Evolutionary conservation across 2,329 filamentous ascomycete genomes (phyloP).

Genomic region (Macroventuria anomochaeta): DNA sequence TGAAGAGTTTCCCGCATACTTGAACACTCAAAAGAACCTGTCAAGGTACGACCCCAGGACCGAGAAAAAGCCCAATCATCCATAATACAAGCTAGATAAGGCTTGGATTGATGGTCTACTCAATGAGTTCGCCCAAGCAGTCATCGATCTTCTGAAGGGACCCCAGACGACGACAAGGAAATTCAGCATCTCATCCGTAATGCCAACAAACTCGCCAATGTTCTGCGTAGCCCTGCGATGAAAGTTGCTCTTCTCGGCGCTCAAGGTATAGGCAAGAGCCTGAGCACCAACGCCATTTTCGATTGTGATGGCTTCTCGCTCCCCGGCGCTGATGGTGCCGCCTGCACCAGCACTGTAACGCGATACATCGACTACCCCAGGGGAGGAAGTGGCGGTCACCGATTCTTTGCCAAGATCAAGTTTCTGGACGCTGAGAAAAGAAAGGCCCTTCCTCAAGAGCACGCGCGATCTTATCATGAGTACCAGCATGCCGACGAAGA

Average conservation of each 20-base stretch:
- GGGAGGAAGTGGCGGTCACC: not conserved
- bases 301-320: constrained; percentile 26
- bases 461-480: constrained; percentile 2
- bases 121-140: not conserved
- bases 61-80: constrained; percentile 7
- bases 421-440: constrained; percentile 23
- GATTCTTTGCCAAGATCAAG: constrained; percentile 22
- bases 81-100: constrained; percentile 8
- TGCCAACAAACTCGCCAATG: constrained; percentile 11
- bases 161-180: constrained; percentile 19
- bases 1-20: constrained; percentile 13
- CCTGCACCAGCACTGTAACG: constrained; percentile 27
- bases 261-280: constrained; percentile 32
- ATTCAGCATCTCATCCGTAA: constrained; percentile 19
- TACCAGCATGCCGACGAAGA: not conserved
- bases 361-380: constrained; percentile 19
- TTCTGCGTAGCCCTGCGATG: constrained; percentile 10
- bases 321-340: constrained; percentile 27
- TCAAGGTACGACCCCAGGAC: constrained; percentile 1
- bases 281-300: constrained; percentile 28
- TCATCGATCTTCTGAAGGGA: not conserved
- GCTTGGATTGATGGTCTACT: not conserved
- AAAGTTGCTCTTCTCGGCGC: constrained; percentile 28
- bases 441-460: constrained; percentile 24
- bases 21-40: not conserved